Conservation (phyloP, 2,329 filamentous ascomycete species). For the Coccinonectria pachysandricola region DNA sequence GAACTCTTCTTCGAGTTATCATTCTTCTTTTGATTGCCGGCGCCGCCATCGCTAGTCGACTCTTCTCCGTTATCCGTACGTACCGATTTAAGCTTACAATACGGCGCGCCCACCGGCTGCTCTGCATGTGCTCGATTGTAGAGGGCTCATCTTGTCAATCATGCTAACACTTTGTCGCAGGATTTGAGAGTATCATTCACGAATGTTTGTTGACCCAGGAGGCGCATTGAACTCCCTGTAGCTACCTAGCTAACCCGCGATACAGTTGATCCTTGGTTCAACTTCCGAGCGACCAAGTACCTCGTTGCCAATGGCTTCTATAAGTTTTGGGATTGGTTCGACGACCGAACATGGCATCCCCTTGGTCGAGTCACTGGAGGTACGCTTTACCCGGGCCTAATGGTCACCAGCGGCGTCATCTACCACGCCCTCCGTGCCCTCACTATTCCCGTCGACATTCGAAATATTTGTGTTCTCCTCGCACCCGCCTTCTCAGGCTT, state of each 20-base stretch:
- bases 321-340: constrained; percentile 99
- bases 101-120: no score
- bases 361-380: constrained; percentile 96
- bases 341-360: constrained; percentile 99
- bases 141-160: constrained; percentile 1
- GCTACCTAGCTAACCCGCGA: constrained; percentile 18
- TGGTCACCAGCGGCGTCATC: constrained; percentile 97
- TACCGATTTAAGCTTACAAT: no score
- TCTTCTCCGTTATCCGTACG: constrained; percentile 97
- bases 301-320: constrained; percentile 95
- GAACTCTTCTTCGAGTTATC: constrained; percentile 75
- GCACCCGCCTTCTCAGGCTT: constrained; percentile 90
- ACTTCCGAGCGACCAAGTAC: constrained; percentile 97
- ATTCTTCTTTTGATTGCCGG: constrained; percentile 88
- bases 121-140: no score
- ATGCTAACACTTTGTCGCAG: constrained; percentile 36
- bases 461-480: constrained; percentile 95
- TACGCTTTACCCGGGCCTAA: constrained; percentile 95
- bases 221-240: constrained; percentile 4
- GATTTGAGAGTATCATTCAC: constrained; percentile 98
- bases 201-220: constrained; percentile 63
- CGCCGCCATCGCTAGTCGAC: constrained; percentile 81
- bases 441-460: constrained; percentile 89
- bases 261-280: constrained; percentile 98
- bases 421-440: constrained; percentile 87